phyloP scores from a whole-genome alignment of 805 yeast species.

The Scheffersomyces ergatensis region DNA sequence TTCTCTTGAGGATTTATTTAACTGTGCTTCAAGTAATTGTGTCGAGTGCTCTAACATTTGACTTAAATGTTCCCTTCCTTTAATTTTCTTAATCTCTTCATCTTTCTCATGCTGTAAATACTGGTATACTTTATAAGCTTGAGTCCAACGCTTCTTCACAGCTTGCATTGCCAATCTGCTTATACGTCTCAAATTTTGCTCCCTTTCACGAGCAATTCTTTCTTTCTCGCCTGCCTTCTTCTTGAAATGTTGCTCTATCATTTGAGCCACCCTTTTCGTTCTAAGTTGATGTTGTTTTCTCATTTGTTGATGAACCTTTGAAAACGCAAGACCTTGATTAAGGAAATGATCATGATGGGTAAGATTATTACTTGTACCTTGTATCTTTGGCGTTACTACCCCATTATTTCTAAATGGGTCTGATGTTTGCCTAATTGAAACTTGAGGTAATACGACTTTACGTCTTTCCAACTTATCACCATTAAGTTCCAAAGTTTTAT shows the following conservation, averaged over 20 bases:
- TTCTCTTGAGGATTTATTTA: conserved; percentile 41
- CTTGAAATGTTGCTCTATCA: conserved; percentile 85
- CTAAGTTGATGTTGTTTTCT: conserved; percentile 63
- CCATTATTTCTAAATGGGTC: conserved; percentile 49
- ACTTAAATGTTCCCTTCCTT: conserved; percentile 83
- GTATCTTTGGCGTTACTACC: conserved; percentile 38
- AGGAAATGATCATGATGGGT: conserved; percentile 73
- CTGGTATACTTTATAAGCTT: conserved; percentile 79
- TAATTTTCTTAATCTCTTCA: conserved; percentile 73
- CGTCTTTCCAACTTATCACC: conserved; percentile 49
- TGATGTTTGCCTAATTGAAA: conserved; percentile 36
- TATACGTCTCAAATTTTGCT: conserved; percentile 61
- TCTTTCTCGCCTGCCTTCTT: conserved; percentile 88
- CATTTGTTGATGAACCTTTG: conserved; percentile 66
- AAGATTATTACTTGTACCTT: conserved; percentile 37
- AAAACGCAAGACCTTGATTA: conserved; percentile 69
- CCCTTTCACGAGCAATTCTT: conserved; percentile 70
- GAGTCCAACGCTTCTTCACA: conserved; percentile 85
- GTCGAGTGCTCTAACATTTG: conserved; percentile 91
- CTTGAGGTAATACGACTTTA: conserved; percentile 44
- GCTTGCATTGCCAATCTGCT: conserved; percentile 83
- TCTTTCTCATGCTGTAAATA: conserved; percentile 73
- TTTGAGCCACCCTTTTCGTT: conserved; percentile 69
- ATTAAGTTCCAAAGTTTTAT: conserved; percentile 37
- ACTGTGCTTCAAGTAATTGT: conserved; percentile 81